Base-by-base conservation (phyloP, 2,329 filamentous ascomycete species). In the Zymoseptoria ardabiliae region DNA sequence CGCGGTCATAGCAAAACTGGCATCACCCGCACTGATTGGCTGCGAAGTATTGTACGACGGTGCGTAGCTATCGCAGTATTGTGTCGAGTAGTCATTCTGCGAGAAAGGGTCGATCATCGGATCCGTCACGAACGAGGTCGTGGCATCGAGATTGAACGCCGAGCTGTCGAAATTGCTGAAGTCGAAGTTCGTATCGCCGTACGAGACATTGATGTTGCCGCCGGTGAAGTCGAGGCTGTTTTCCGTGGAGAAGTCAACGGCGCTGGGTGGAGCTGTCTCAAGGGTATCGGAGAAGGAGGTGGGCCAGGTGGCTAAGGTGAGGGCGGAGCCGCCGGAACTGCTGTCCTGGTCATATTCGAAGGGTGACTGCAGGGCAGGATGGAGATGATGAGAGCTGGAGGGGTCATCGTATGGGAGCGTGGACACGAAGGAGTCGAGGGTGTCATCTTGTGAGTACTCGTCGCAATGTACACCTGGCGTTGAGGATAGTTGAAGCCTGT, bases 221-320 rank as follows among this genome's bases (percentile, higher is more conserved):
- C 68, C 71, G 20, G 63, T 66, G 67, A 78, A 77, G 62, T 77
- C 74, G 62, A 76, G 74, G 11, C 69, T 68, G 57, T 75, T 75
- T 20, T 71, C 64, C 4, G 52, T 51, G 4, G 57, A 56, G 8
- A 65, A 58, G 52, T 66, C 62, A 19, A 60, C 55, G 41, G 59
- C 59, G 53, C 58, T 61, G 17, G 59, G 52, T 49, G 56, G 63
- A 22, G 58, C 62, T 20, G 58, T 65, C 51, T 57, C 53, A 25
- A 50, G 61, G 51, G 55, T 59, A 17, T 66, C 60, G 48, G 61
- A 65, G 23, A 65, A 48, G 6, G 61, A 59, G 19, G 55, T 54
- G 2, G 68, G 61, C 68, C 69, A 71, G 23, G 61, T 68, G 17
- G 64, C 62, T 4, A 68, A 64, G 45, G 66, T 64, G n/a, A 70